Evolutionary conservation across 805 yeast species (phyloP), one percentile per base, ranked within the genome.

Genomic region (Kuraishia ogatae): DNA sequence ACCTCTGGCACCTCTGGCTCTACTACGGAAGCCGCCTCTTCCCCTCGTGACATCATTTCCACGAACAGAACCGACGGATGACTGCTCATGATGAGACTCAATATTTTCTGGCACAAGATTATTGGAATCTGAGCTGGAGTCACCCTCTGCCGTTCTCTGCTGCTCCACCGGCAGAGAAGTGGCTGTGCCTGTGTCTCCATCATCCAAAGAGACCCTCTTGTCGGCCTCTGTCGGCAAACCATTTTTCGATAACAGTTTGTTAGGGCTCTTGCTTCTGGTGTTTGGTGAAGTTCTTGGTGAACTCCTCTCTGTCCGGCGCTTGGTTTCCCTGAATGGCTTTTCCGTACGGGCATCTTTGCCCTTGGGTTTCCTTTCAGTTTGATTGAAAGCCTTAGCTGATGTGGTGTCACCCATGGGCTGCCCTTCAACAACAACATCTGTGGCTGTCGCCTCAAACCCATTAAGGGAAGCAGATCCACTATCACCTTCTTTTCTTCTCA

Each of bases 1-100:
- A 26, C 29, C 29, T 26, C 29, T 26, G 5, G 29, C 29, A 6
- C 63, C 59, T 46, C 62, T 52, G 11, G 58, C 56, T 53, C 59
- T 53, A 4, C 52, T 48, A 46, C 39, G 24, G n/a, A 20, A 24
- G 8, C 48, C 52, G 26, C 55, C 55, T n/a, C 56, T 46, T 24
- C 56, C 56, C 23, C 56, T 50, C 22, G 51, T 26, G 10, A n/a
- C 35, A 13, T 7, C 20, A n/a, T 47, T 7, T 10, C 20, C 51
- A 22, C 53, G 15, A 5, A 26, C 29, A 26, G 29, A 5, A 26
- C 29, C 29, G 8, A 26, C 29, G 5, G 29, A 26, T 10, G 29
- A 26, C 5, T 26, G 29, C 29, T 26, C 10, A 6, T 26, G 8
- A 10, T 26, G 5, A 26, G 8, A 10, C 29, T 26, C 29, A 10